These are phyloP conservation scores for Podospora fimiseda DNA, from an alignment of 495 filamentous ascomycete genomes.

Conservation along the genomic window DNA sequence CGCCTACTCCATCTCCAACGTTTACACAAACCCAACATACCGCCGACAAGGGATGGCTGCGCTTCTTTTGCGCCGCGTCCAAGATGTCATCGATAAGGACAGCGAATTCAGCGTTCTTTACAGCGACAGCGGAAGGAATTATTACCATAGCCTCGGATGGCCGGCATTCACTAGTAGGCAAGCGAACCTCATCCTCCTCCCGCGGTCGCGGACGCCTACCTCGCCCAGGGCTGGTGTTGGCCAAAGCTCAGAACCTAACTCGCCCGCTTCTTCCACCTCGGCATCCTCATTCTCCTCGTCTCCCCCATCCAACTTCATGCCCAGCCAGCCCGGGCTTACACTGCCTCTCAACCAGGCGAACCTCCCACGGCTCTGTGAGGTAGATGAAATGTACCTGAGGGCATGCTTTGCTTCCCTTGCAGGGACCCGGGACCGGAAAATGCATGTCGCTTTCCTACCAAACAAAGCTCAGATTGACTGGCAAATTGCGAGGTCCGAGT, in stretches of 20 bases:
- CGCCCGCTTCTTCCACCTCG: not conserved
- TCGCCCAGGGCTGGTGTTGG: not conserved
- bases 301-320: constrained; percentile 1
- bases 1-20: constrained; percentile 74
- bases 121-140: constrained; percentile 84
- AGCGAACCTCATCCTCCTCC: constrained; percentile 50
- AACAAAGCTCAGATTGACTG: constrained; percentile 65
- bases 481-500: constrained; percentile 80
- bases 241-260: not conserved
- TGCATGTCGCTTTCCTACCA: constrained; percentile 61
- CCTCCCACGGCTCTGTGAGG: constrained; percentile 46
- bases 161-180: constrained; percentile 62
- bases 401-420: constrained; percentile 11
- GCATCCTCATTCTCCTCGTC: not conserved
- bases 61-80: constrained; percentile 41
- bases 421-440: constrained; percentile 25
- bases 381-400: constrained; percentile 46
- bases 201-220: not conserved
- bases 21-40: constrained; percentile 66
- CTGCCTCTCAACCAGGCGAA: constrained; percentile 39
- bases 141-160: constrained; percentile 79
- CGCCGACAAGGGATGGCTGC: constrained; percentile 72
- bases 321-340: constrained; percentile 7
- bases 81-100: constrained; percentile 39
- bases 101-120: constrained; percentile 65